Evolutionary conservation across 768 basidiomycete species (phyloP), one percentile per base, ranked within the genome.

Genomic region (Phlegmacium glaucopus): DNA sequence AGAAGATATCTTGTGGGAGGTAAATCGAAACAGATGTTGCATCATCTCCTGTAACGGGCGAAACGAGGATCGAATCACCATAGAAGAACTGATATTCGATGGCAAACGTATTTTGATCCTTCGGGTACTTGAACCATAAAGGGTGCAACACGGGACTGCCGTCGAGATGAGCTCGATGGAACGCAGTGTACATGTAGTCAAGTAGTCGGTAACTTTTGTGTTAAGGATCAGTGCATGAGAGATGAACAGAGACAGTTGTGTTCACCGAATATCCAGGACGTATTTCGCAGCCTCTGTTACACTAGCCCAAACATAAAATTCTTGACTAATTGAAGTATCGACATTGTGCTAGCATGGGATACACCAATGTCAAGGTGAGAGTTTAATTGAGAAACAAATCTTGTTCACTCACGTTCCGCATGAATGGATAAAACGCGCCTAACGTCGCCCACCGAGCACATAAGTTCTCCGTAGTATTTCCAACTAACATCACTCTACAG

Each of bases 381-480:
- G n/a, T n/a, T n/a, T n/a, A n/a, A n/a, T n/a, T n/a, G n/a, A n/a
- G n/a, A n/a, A n/a, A n/a, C n/a, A n/a, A 25, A 38, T 13, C 4
- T 35, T 12, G 17, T 6, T 22, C 0, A 63, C 79, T 62, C 47
- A 83, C 82, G 58, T 90, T 86, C 8, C 88, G 72, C 80, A 82
- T 87, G 72, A 90, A 90, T 0, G 87, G 86, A 61, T 82, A 81
- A 65, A 89, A 90, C 0, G 83, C 87, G 1, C 85, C 84, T 2
- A 90, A 70, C 70, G 75, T 84, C 11, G 83, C 86, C 87, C 89
- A 90, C 30, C 89, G 70, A 30, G 83, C 80, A 52, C 85, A 87
- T 1, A 90, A 68, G 8, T 73, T 77, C 59, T 85, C 85, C 1
- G 85, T 83, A 1, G 83, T 82, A 57, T 87, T 72, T 1, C 65